Evolutionary conservation across 352 stramenopile species (phyloP).

Genomic region (Pythium aphanidermatum): DNA sequence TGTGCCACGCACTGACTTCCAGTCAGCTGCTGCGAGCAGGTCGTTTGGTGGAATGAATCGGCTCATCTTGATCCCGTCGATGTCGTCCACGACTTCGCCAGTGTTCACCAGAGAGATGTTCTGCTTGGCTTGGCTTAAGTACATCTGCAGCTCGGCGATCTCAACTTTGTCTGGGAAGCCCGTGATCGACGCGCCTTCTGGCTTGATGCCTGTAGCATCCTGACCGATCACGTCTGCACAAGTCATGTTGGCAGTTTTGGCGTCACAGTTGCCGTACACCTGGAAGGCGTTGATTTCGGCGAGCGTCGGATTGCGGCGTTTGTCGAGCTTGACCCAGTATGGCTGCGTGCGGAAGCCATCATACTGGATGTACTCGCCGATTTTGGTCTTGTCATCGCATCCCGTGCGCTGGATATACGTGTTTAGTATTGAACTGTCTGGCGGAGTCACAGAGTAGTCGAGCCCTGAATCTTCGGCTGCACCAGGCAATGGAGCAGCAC

Average conservation of each 20-base stretch:
- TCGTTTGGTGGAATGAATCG: conserved; percentile 40
- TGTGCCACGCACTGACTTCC: conserved; percentile 31
- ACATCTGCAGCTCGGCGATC: conserved; percentile 29
- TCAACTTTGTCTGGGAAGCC: conserved; percentile 39
- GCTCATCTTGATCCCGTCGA: conserved; percentile 35
- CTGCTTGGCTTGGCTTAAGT: conserved; percentile 39
- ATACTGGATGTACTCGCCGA: conserved; percentile 65
- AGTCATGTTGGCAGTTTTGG: conserved; percentile 41
- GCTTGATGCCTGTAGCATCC: conserved; percentile 34
- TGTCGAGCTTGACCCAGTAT: conserved; percentile 46
- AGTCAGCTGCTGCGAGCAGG: conserved; percentile 26
- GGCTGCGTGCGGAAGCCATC: conserved; percentile 36
- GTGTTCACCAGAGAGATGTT: conserved; percentile 41
- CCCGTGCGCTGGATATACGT: conserved; percentile 56
- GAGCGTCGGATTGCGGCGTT: conserved; percentile 52
- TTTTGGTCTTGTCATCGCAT: conserved; percentile 51
- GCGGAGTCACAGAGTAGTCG: conserved; percentile 39
- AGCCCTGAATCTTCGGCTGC: conserved; percentile 49
- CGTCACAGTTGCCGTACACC: conserved; percentile 50
- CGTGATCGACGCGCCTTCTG: conserved; percentile 36
- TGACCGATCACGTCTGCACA: conserved; percentile 44
- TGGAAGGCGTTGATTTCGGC: conserved; percentile 46
- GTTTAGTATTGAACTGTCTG: conserved; percentile 26
- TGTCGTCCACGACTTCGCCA: conserved; percentile 32
- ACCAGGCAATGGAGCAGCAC: conserved; percentile 50